Base-by-base conservation (phyloP, 306 rosid genomes). In the Prunus dulcis region DNA sequence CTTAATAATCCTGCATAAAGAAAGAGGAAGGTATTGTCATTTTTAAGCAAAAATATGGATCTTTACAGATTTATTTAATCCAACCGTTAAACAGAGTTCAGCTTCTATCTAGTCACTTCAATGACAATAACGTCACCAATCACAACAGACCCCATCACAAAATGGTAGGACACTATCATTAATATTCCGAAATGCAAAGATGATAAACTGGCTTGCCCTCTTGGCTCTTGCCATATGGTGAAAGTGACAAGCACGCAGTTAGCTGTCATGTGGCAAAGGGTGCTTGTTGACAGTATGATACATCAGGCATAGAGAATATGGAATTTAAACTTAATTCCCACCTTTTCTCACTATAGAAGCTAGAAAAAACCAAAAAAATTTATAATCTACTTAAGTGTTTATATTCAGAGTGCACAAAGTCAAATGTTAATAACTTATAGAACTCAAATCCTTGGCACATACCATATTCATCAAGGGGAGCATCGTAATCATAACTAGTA, bases 391-490 rank as follows among this genome's bases (percentile, higher is more conserved):
- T 55, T 57, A 47, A 66, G 12, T 41, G 38, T 81, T 65, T 38
- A 68, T 77, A 45, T 45, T 77, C 65, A 69, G n/a, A 72, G 67
- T 12, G 11, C 9, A 72, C 43, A 58, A 57, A 32, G 15, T 25
- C 7, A 74, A 74, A 43, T 25, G 38, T 23, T 76, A 52, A 74
- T 10, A 23, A 12, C 13, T 52, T 78, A 18, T 30, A 22, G 13
- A 50, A 41, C 52, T 34, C 32, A 69, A 63, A 25, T 47, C 57
- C 71, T 46, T 63, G 45, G 75, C 52, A 47, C 82, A 45, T 91
- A 95, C 99, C 99, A 60, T 89, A 95, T 88, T 95, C 99, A 80
- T 95, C 99, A 60, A 95, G 79, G 72, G 99, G 99, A 8, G 99
- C 99, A 79, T 95, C 99, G 57, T 95, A 95, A 86, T 95, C 99